phyloP scores from a whole-genome alignment of 129 eudicot genomes.

The Centrapalus pauciflorus region DNA sequence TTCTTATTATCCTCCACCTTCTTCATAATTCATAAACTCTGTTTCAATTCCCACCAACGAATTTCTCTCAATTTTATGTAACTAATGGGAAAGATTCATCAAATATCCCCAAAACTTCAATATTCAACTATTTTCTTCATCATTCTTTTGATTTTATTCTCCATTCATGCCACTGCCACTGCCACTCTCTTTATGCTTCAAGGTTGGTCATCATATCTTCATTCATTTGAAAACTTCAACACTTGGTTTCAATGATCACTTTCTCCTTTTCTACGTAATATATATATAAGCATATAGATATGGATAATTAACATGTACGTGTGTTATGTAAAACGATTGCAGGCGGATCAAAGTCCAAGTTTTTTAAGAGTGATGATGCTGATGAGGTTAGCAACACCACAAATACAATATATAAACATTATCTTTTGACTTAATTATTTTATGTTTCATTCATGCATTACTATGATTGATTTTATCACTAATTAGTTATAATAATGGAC shows the following conservation, averaged over 20 bases:
- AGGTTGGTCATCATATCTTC: not conserved
- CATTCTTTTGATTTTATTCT: not conserved
- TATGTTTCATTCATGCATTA: too few relatives aligned
- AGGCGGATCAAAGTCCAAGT: slow-evolving; percentile 2
- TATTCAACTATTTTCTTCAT: not conserved
- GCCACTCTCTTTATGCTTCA: slow-evolving; percentile 8
- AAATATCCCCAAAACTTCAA: not conserved
- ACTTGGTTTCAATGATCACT: too few relatives aligned
- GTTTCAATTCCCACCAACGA: not conserved
- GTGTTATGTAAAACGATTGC: not conserved
- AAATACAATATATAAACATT: too few relatives aligned
- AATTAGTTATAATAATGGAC: too few relatives aligned
- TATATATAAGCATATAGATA: not conserved
- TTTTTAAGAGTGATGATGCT: not conserved
- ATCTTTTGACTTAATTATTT: too few relatives aligned
- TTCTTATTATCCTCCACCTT: slow-evolving; percentile 13
- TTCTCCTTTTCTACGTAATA: not conserved
- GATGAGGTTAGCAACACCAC: too few relatives aligned
- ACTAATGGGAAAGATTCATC: not conserved
- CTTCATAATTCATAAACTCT: not conserved
- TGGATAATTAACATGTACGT: not conserved
- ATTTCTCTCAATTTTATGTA: not conserved
- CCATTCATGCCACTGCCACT: not conserved
- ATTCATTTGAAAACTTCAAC: not conserved
- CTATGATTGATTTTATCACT: too few relatives aligned